Evolutionary conservation across 2,329 filamentous ascomycete species (phyloP), one percentile per base, ranked within the genome.

Genomic region (Colletotrichum destructivum): DNA sequence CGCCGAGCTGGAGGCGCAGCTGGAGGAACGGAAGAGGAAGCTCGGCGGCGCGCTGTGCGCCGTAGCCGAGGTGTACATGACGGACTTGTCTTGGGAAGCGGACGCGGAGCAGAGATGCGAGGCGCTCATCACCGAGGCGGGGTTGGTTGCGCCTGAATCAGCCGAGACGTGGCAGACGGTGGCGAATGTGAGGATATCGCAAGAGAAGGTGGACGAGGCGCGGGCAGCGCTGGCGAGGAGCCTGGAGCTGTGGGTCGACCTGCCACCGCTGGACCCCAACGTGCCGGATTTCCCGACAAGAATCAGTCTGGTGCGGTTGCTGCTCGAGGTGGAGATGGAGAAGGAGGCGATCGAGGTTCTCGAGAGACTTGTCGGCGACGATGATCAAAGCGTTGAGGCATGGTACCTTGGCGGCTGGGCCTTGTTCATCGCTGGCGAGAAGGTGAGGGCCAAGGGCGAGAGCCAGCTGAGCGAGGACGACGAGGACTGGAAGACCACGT

Each of bases 361-460:
- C 65, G 94, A 98, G 79, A 87, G 94, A 65, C 85, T 99, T 64
- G 90, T 97, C 49, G 86, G 89, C 46, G 96, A 99, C 80, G 96
- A 99, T 75, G 97, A 99, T 79, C 89, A 93, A 78, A 98, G 96
- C 80, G 93, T 99, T 23, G 96, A 99, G 83, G 93, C 94, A 21
- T 98, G 95, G 95, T 99, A 99, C 83, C 87, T 99, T 6, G 96
- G 96, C 54, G 97, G 96, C 4, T 98, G 96, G 94, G 95, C 94
- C 76, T 87, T 97, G 75, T 94, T 94, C 79, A 88, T 98, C 70
- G 85, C 93, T 73, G 93, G 93, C 13, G 89, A 93, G 80, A 93
- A 92, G 85, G 84, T 90, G 77, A 89, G 87, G 76, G 82, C 82
- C 73, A 73, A 67, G 35, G 62, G 49, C 23, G 64, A 66, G 13